Evolutionary conservation across 2,329 filamentous ascomycete genomes (phyloP), one percentile per base, ranked within the genome.

Genomic region (Blastomyces percursus): DNA sequence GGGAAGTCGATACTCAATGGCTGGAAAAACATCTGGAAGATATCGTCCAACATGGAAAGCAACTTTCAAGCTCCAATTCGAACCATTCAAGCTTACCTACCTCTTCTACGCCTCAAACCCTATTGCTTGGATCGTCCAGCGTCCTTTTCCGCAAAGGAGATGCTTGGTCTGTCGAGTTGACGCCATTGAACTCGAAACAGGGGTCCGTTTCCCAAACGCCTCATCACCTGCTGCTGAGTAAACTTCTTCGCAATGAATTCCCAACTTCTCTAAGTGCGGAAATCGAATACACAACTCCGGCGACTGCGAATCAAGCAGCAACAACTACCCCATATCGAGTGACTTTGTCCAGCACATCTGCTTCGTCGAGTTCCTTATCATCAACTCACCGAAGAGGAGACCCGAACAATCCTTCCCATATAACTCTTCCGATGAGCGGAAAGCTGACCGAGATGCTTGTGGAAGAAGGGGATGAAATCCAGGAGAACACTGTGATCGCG

Each of bases 361-460:
- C 77, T 14, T 76, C 77, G 4, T 76, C 74, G 1, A 75, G 71
- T 2, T 77, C 78, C 38, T 71, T 70, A 27, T 75, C 67, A 21
- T 71, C 73, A 1, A 72, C 74, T 5, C 82, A 83, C 66, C 75
- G 79, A 0, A 76, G 79, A 42, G 83, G 80, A 7, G 77, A 83
- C 61, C 74, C 76, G 0, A 72, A 70, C 0, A 79, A 86, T 66
- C 74, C 78, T 0, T 71, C 73, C 3, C 84, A 87, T 64, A 73
- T 86, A 19, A 73, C 80, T 2, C 74, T 86, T 8, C 84, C 84
- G 0, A 79, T 87, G 16, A 78, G 81, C 0, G 85, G 84, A 0
- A 84, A 82, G 63, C 66, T 87, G 32, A 79, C 86, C 1, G 84
- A 87, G 69, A 73, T 87, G 0, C 67, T 83, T 2, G 82, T 86